Conservation (phyloP, 345 rosid species). For the Conringia planisiliqua region DNA sequence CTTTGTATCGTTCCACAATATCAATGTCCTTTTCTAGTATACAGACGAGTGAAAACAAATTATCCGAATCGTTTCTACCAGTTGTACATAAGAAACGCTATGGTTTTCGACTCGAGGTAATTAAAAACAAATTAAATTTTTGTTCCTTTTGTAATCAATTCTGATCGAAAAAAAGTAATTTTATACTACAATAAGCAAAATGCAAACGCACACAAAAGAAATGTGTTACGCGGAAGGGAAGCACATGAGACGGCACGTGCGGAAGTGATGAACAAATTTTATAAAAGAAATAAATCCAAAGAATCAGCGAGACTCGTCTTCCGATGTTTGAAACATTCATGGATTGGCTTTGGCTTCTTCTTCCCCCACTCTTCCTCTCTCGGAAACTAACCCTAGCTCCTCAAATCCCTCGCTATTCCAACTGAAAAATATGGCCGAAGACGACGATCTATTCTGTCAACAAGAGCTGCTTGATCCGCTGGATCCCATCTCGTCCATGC, state of each 20-base stretch:
- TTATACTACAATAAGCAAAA: background rate
- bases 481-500: conserved; percentile 32
- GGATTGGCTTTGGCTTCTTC: background rate
- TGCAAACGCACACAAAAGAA: background rate
- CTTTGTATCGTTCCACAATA: conserved; percentile 16
- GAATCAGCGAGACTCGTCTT: background rate
- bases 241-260: conserved; percentile 5
- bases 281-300: background rate
- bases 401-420: background rate
- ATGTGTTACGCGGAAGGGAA: background rate
- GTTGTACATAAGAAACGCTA: background rate
- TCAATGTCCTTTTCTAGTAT: conserved; percentile 18
- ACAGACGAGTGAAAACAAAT: background rate
- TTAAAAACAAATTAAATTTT: no score
- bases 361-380: background rate
- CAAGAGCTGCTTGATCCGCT: background rate
- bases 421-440: conserved; percentile 24
- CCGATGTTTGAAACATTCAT: conserved; percentile 8
- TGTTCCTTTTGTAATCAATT: background rate
- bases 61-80: background rate
- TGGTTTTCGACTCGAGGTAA: background rate
- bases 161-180: background rate
- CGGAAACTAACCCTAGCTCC: conserved; percentile 6
- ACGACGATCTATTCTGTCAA: background rate
- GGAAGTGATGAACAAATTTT: background rate